A percentile compares a stretch with the other conserved stretches of the same genome.
Conservation (phyloP, 129 eudicot species). For the Dittrichia graveolens region DNA sequence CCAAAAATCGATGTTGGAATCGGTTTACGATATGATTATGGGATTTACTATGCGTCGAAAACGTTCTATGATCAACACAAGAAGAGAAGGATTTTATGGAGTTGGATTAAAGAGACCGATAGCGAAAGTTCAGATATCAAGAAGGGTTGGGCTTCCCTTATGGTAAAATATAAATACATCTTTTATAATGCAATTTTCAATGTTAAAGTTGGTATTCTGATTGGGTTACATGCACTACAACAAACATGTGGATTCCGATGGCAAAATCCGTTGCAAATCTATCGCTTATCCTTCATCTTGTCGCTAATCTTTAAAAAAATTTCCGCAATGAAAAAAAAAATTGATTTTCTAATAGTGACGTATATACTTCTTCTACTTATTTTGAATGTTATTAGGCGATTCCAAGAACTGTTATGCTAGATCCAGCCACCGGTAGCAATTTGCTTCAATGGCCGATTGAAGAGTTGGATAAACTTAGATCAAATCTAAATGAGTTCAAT, state of each 20-base stretch:
- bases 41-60: slow-evolving; percentile 81
- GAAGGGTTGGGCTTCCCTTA: slow-evolving; percentile 86
- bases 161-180: slow-evolving; percentile 37
- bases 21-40: slow-evolving; percentile 80
- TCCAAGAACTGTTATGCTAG: slow-evolving; percentile 78
- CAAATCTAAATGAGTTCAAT: slow-evolving; percentile 39
- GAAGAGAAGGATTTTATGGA: slow-evolving; percentile 77
- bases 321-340: too few species aligned
- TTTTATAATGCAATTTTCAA: neutral
- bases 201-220: neutral
- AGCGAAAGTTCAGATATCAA: slow-evolving; percentile 53
- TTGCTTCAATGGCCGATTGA: slow-evolving; percentile 88
- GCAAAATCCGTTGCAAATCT: too few species aligned
- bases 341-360: too few species aligned
- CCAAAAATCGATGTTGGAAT: slow-evolving; percentile 63
- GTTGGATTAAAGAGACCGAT: slow-evolving; percentile 78
- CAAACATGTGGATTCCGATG: too few species aligned
- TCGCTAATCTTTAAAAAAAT: too few species aligned
- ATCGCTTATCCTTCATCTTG: too few species aligned
- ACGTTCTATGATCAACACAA: slow-evolving; percentile 72
- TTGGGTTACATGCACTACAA: too few species aligned
- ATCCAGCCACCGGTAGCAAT: slow-evolving; percentile 68
- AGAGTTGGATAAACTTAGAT: slow-evolving; percentile 69
- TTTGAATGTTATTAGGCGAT: slow-evolving; percentile 44
- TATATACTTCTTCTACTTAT: too few species aligned